Conservation (phyloP, 768 basidiomycete species). For the Termitomyces bulborhizus region DNA sequence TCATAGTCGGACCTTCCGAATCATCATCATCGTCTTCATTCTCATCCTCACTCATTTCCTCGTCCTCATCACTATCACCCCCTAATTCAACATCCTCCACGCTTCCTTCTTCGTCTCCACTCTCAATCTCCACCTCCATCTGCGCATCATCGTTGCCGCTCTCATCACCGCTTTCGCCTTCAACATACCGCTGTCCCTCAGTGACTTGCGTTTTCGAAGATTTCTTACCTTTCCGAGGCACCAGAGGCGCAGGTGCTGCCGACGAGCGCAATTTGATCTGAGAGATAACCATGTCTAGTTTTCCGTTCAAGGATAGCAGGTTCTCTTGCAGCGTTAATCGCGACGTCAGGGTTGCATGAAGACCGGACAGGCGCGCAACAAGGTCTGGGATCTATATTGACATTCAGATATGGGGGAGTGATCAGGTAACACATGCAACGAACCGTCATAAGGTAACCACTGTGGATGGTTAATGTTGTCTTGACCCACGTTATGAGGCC, state of each 20-base stretch:
- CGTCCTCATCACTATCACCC: slow-evolving; percentile 50
- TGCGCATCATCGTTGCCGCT: slow-evolving; percentile 49
- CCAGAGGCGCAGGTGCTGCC: slow-evolving; percentile 52
- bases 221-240: slow-evolving; percentile 32
- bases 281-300: slow-evolving; percentile 88
- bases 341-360: slow-evolving; percentile 76
- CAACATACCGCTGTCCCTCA: slow-evolving; percentile 53
- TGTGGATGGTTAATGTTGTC: slow-evolving; percentile 78
- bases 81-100: slow-evolving; percentile 76
- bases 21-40: slow-evolving; percentile 38
- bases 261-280: slow-evolving; percentile 88
- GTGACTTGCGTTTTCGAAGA: slow-evolving; percentile 25
- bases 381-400: slow-evolving; percentile 80
- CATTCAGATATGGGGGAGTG: slow-evolving; percentile 7
- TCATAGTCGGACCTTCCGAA: slow-evolving; percentile 35
- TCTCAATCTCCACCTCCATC: slow-evolving; percentile 57
- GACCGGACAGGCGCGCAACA: slow-evolving; percentile 76
- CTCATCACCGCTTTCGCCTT: slow-evolving; percentile 67
- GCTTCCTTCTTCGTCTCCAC: slow-evolving; percentile 64
- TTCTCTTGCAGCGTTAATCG: slow-evolving; percentile 81
- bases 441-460: slow-evolving; percentile 93
- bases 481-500: slow-evolving; percentile 74
- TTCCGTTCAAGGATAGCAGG: slow-evolving; percentile 79
- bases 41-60: slow-evolving; percentile 32
- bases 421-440: slow-evolving; percentile 1